phyloP scores from a whole-genome alignment of 2,329 filamentous ascomycete genomes.

The Fusarium buxicola region DNA sequence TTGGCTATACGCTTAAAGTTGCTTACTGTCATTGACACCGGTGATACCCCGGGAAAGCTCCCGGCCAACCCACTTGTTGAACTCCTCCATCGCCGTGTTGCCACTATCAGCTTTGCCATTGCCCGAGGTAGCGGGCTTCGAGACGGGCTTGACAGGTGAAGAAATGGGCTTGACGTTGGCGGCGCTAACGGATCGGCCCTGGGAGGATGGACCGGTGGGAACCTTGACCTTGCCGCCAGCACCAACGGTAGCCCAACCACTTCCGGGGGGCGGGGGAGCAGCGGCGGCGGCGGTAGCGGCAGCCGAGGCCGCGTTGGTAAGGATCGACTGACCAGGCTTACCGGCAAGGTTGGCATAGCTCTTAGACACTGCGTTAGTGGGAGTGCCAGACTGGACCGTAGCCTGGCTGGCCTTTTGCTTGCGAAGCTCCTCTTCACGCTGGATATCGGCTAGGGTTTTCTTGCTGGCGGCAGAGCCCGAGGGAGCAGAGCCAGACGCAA shows the following conservation, averaged over 20 bases:
- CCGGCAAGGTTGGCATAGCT: slow-evolving; percentile 94
- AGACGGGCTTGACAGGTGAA: slow-evolving; percentile 62
- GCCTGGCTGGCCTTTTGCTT: slow-evolving; percentile 78
- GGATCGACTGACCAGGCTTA: slow-evolving; percentile 66
- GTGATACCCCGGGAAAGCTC: slow-evolving; percentile 80
- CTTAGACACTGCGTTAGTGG: slow-evolving; percentile 74
- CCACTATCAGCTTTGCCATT: slow-evolving; percentile 53
- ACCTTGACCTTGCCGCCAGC: slow-evolving; percentile 91
- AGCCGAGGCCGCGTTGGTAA: slow-evolving; percentile 55
- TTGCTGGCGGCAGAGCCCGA: slow-evolving; percentile 61
- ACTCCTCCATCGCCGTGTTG: slow-evolving; percentile 81
- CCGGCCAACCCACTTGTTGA: slow-evolving; percentile 89
- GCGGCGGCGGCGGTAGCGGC: slow-evolving; percentile 51
- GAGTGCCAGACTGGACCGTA: slow-evolving; percentile 60
- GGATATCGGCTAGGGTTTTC: slow-evolving; percentile 95
- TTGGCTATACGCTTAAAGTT: background rate
- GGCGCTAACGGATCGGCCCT: slow-evolving; percentile 59
- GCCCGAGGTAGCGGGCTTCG: slow-evolving; percentile 61
- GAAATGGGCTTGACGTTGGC: slow-evolving; percentile 57
- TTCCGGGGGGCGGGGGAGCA: slow-evolving; percentile 55
- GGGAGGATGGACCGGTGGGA: slow-evolving; percentile 69
- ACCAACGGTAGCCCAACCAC: slow-evolving; percentile 94
- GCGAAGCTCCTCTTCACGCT: slow-evolving; percentile 86
- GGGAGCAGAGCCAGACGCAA: slow-evolving; percentile 40
- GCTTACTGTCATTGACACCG: slow-evolving; percentile 64